Evolutionary conservation across 768 basidiomycete genomes (phyloP), one percentile per base, ranked within the genome.

Genomic region (Pleurotus djamor): DNA sequence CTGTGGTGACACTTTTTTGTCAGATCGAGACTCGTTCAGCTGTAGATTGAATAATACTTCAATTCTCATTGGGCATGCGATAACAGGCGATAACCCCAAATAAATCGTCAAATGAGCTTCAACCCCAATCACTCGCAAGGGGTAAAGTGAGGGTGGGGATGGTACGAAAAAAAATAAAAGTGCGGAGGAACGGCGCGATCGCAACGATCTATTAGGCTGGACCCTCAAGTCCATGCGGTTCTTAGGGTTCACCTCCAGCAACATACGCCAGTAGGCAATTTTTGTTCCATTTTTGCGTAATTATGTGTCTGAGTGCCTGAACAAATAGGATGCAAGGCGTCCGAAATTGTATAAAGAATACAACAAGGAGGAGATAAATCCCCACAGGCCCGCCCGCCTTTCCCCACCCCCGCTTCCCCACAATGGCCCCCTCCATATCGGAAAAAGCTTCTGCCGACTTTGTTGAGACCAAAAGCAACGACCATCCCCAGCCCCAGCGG

Each of bases 401-500:
- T 32, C 54, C 38, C 10, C 54, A 21, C 28, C 54, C 13, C 41
- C 54, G 33, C 49, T 47, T n/a, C 45, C 45, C 51, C 51, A 38
- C 51, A 36, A 56, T 56, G 54, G 10, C 51, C 16, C 51, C 54
- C 36, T 56, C 54, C 37, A 56, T 56, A 21, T 56, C 54, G 12
- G 54, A 56, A 28, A 56, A 56, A 44, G 54, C 38, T 38, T 56
- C 54, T 32, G 41, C 37, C 41, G 54, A 56, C 54, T 56, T 56
- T 16, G 41, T 56, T 34, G 54, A 56, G 54, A 56, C 41, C 38
- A 44, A 44, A 44, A n/a, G 9, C 41, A n/a, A 38, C 32, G 16
- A 44, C n/a, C 36, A 56, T 28, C 38, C 6, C 13, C 37, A 44
- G 28, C n/a, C 6, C 13, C 37, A 44, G 6, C 37, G 12, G 17